A percentile compares a stretch with the other conserved stretches of the same genome.
These are phyloP conservation scores for Heracleum sosnowskyi DNA, from an alignment of 129 eudicot genomes.

Conservation along the genomic window DNA sequence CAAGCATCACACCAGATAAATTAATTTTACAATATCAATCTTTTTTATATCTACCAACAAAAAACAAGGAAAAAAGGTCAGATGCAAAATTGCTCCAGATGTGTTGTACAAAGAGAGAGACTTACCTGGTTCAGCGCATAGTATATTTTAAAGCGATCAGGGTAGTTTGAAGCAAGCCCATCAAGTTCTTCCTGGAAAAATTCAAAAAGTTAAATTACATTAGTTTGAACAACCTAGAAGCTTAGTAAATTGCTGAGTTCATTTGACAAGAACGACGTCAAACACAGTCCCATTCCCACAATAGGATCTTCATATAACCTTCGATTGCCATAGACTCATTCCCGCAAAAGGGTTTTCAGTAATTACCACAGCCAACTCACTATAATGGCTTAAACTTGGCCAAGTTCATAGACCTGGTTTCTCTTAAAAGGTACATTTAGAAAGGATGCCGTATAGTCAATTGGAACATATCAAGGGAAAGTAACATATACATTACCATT, in stretches of 20 bases:
- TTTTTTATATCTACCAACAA: background rate
- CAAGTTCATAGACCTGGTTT: background rate
- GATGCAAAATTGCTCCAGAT: background rate
- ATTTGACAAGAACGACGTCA: background rate
- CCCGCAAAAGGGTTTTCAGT: background rate
- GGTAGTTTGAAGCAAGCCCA: constrained; percentile 46
- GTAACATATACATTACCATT: background rate
- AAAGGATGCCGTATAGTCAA: background rate
- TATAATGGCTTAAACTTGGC: background rate
- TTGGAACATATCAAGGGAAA: background rate
- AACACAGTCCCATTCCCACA: background rate
- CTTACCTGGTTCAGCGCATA: constrained; percentile 83
- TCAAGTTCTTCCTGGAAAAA: constrained; percentile 70
- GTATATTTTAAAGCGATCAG: constrained; percentile 54
- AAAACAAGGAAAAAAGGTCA: background rate
- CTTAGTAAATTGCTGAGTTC: background rate
- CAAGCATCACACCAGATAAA: background rate
- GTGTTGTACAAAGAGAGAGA: background rate
- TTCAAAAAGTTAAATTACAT: background rate
- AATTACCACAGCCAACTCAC: background rate
- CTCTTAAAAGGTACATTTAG: background rate
- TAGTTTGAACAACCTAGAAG: constrained; percentile 2
- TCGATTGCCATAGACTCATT: background rate
- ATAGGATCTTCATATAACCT: background rate
- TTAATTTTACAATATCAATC: background rate